Base-by-base conservation (phyloP, 345 rosid species). In the Euclidium syriacum region DNA sequence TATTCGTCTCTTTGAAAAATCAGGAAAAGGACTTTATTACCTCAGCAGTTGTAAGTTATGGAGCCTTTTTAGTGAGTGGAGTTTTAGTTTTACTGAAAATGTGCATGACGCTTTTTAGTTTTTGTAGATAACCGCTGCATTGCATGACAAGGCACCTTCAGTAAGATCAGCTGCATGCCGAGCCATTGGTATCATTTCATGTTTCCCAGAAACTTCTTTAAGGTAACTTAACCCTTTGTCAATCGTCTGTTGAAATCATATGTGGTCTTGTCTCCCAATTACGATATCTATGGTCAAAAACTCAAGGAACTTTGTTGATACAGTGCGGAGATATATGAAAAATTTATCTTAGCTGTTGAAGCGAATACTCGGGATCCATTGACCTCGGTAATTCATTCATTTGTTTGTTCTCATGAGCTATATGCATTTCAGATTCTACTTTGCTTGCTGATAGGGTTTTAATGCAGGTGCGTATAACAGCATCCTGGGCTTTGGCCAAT, bases 401-500 rank as follows among this genome's bases (percentile, higher is more conserved):
- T 26, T 49, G 41, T 36, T 68, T 51, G 48, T 23, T 33, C 8
- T 65, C 40, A 23, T 54, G 25, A 29, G 47, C 62, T 42, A 14
- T 42, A 14, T 62, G 51, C 52, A 22, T 12, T 34, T 65, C 57
- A 7, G 47, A 51, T 54, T 15, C 14, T 62, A 8, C 33, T 62
- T 62, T 58, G 68, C 23, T 44, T 29, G 25, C 42, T 43, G 55
- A 52, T 71, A 58, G 64, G 57, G 11, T 65, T 6, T 29, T 63
- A 59, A 62, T 75, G 26, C 77, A 92, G 95, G 95, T 92, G 67
- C 85, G 95, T 20, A 79, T 92, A 63, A 80, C 95, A 62, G 85
- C 95, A 50, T 92, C 94, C 22, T 92, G 98, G 98, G 94, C 96
- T 47, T 73, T 87, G 83, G 98, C 98, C 60, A 89, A 89, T 80